Conservation (phyloP, 2,329 filamentous ascomycete genomes). For the Westerdykella sp. region DNA sequence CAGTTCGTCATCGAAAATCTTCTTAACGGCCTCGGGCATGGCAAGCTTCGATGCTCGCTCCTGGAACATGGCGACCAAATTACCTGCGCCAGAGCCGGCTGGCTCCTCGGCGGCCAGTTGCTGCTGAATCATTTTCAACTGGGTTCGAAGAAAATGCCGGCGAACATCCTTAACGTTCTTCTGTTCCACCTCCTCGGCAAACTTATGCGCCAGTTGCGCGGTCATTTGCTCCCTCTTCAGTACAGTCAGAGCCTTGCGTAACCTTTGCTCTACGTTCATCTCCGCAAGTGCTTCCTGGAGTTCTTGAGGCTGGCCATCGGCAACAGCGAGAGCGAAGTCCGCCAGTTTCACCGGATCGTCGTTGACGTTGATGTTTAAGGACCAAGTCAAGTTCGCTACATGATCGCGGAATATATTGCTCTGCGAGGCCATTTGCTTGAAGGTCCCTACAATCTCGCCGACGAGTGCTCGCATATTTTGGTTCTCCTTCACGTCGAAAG, state of each 20-base stretch:
- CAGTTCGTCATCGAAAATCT: slow-evolving; percentile 96
- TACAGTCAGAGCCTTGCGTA: slow-evolving; percentile 85
- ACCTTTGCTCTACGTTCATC: slow-evolving; percentile 83
- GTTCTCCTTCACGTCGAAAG: slow-evolving; percentile 84
- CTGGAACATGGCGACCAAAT: slow-evolving; percentile 94
- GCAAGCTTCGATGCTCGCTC: slow-evolving; percentile 89
- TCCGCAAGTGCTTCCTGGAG: slow-evolving; percentile 85
- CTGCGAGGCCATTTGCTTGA: slow-evolving; percentile 91
- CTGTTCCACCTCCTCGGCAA: slow-evolving; percentile 92
- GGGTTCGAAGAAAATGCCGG: slow-evolving; percentile 98
- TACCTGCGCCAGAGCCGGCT: slow-evolving; percentile 90
- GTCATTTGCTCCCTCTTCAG: slow-evolving; percentile 99
- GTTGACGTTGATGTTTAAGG: slow-evolving; percentile 88
- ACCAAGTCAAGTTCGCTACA: slow-evolving; percentile 76
- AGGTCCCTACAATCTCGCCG: slow-evolving; percentile 97
- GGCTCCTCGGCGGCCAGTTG: slow-evolving; percentile 84
- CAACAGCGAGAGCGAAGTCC: slow-evolving; percentile 94
- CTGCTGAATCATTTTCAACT: slow-evolving; percentile 96
- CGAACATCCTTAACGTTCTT: slow-evolving; percentile 97
- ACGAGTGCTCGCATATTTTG: slow-evolving; percentile 85
- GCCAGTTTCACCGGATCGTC: slow-evolving; percentile 92
- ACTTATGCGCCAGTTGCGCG: slow-evolving; percentile 92
- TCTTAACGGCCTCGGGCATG: slow-evolving; percentile 94
- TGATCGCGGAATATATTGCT: slow-evolving; percentile 96
- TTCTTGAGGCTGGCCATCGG: slow-evolving; percentile 76